Percentiles rank a stretch among this genome's conserved stretches.
Conservation (phyloP, 495 filamentous ascomycete species). For the Aspergillus cristatus region DNA sequence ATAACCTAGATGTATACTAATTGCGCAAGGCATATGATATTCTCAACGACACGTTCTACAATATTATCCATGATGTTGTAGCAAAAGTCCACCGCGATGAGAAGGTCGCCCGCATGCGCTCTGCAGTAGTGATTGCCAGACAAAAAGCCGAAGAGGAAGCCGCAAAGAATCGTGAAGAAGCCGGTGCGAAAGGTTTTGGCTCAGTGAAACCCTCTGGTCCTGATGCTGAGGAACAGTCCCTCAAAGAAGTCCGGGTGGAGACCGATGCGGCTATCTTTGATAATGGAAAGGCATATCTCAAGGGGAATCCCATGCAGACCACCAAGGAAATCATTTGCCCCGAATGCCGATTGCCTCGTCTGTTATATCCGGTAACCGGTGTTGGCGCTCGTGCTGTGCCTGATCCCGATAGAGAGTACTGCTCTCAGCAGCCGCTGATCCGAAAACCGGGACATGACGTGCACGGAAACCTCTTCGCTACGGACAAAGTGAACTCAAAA, state of each 20-base stretch:
- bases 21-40: constrained; percentile 38
- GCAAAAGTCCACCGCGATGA: constrained; percentile 66
- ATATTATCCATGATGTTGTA: constrained; percentile 62
- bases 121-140: constrained; percentile 62
- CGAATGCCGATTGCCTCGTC: constrained; percentile 54
- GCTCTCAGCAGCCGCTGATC: constrained; percentile 66
- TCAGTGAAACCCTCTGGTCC: constrained; percentile 27
- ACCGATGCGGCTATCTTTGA: constrained; percentile 65
- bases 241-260: constrained; percentile 45
- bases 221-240: constrained; percentile 21
- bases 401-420: constrained; percentile 59
- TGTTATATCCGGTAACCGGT: constrained; percentile 55
- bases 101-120: constrained; percentile 60
- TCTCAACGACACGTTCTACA: constrained; percentile 60
- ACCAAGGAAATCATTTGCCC: constrained; percentile 61
- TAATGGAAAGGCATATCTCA: constrained; percentile 59
- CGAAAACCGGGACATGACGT: constrained; percentile 68
- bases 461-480: constrained; percentile 67
- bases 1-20: constrained; percentile 5
- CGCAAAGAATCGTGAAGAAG: constrained; percentile 24
- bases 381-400: constrained; percentile 47
- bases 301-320: constrained; percentile 67
- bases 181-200: constrained; percentile 23
- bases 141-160: constrained; percentile 51
- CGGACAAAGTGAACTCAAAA: constrained; percentile 47